Base-by-base conservation (phyloP, 441 rosid species). In the Dalechampia spathulata region DNA sequence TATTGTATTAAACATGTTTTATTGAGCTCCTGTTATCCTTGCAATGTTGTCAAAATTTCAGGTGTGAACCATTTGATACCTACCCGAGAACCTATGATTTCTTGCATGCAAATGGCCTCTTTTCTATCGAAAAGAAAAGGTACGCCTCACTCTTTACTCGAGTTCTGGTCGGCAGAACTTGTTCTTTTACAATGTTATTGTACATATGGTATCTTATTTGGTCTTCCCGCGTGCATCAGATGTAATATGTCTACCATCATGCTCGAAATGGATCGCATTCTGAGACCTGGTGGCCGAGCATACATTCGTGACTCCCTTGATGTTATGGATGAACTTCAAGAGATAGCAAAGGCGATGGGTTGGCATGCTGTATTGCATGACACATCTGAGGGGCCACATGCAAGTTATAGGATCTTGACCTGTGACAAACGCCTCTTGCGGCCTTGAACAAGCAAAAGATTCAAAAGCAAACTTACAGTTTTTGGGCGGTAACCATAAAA, bases 221-320 rank as follows among this genome's bases (percentile, higher is more conserved):
- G 26, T 20, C 41, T 42, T n/a, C n/a, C n/a, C n/a, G n/a, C n/a
- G n/a, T 49, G 56, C 54, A 42, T 65, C 76, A 93, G 99, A 66
- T 94, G 99, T 71, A 87, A 80, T 43, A 76, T 90, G 79, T 81
- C 95, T 36, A 77, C 83, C 2, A 83, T 90, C 40, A 86, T 94
- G 99, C 86, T 94, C n/a, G 98, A 94, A 78, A 94, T 94, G 99
- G 99, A 94, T 65, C 79, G 99, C 63, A 87, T 94, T 2, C 68
- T 94, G 55, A 81, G 99, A 74, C 99, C 99, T 30, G 99, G 97
- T 42, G 97, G 99, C 47, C 82, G 63, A 63, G 98, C 59, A 45
- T 90, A 90, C 63, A 90, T 94, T 14, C 86, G 95, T 21, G 99
- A 93, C 48, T 72, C 91, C 0, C 62, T 90, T 9, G 75, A 78